These are phyloP conservation scores for Sisymbrium altissimum DNA, from an alignment of 345 rosid genomes.

Conservation along the genomic window DNA sequence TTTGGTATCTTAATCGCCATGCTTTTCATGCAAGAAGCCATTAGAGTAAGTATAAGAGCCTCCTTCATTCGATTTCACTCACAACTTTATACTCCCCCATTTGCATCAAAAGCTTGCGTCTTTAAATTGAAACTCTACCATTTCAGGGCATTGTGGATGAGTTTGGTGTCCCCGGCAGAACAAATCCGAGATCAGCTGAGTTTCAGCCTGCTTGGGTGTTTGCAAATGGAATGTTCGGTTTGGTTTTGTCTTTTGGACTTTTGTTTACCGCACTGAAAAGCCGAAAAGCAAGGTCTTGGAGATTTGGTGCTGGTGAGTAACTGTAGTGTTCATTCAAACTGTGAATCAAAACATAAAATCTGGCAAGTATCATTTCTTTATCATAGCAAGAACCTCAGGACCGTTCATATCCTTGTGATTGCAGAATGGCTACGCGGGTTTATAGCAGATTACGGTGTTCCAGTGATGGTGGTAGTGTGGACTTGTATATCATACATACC, in stretches of 20 bases:
- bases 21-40: constrained; percentile 95
- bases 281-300: constrained; percentile 89
- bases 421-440: constrained; percentile 78
- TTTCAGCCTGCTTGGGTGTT: constrained; percentile 84
- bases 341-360: neutral
- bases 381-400: neutral
- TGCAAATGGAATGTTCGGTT: constrained; percentile 88
- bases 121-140: neutral
- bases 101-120: neutral
- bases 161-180: constrained; percentile 76
- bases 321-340: neutral
- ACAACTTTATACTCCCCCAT: neutral
- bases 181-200: constrained; percentile 55
- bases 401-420: neutral
- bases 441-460: constrained; percentile 91
- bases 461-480: constrained; percentile 89
- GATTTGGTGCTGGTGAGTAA: constrained; percentile 74
- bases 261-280: constrained; percentile 67
- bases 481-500: constrained; percentile 76
- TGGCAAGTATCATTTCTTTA: neutral
- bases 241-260: constrained; percentile 81
- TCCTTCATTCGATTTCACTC: neutral
- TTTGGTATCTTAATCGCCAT: constrained; percentile 93
- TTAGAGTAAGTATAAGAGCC: constrained; percentile 48
- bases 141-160: constrained; percentile 79